Base-by-base conservation (phyloP, 2,329 filamentous ascomycete genomes). In the Calycina herbarum region DNA sequence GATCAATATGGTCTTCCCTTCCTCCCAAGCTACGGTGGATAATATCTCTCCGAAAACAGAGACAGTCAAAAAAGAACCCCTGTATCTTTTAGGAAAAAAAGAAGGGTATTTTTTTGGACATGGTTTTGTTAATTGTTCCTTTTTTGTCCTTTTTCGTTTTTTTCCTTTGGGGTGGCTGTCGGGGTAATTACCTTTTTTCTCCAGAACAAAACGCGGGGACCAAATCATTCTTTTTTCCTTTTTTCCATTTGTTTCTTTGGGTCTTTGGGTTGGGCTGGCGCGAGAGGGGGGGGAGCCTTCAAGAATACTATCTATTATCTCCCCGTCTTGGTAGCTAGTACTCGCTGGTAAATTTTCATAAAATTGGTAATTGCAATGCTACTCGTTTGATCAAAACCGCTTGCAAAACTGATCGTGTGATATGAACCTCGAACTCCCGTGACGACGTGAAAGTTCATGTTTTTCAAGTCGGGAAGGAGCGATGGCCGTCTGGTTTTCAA, bases 341-440 rank as follows among this genome's bases (percentile, higher is more conserved):
- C 48, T 54, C 24, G 48, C 20, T 54, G 48, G 20, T 54, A 54
- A 5, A 54, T 11, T 40, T 40, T 40, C 13, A 24, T 17, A 20
- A 51, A 24, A 24, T 54, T 54, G 48, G 48, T 54, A 54, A 24
- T 54, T 54, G 48, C 24, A 27, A 54, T 54, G 48, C 45, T 11
- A 11, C 24, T 10, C 13, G 20, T 54, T 54, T 54, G 48, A 27
- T 54, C 38, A 15, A 11, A 40, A 40, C 10, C 8, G 5, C 5
- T 11, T 40, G 38, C 38, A 40, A 40, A 5, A 1, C 11, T 38
- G 35, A 38, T 38, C 10, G 35, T 33, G 5, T 6, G 31, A 8
- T 33, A 29, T 29, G 2, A 29, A 29, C 27, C 2, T 29, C 27
- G 27, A 29, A 29, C 27, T 33, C 31, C 31, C 31, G 31, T 33